A percentile compares a stretch with the other conserved stretches of the same genome.
Conservation (phyloP, 768 basidiomycete species). For the Chalciporus chontae region DNA sequence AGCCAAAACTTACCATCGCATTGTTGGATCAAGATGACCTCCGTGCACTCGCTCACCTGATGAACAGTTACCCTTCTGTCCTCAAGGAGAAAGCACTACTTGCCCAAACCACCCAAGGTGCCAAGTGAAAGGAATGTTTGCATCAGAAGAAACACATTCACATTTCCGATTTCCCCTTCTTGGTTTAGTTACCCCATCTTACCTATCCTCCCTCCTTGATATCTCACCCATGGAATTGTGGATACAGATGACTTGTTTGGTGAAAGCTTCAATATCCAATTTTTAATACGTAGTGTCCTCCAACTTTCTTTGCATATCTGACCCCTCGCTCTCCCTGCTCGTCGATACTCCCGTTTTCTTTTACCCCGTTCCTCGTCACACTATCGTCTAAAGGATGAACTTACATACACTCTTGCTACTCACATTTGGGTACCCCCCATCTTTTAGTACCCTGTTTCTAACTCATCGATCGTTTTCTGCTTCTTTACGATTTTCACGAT, state of each 20-base stretch:
- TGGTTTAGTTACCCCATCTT: background rate
- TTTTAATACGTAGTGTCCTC: conserved; percentile 1
- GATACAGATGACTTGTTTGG: conserved; percentile 2
- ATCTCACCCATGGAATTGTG: background rate
- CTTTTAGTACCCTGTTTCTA: background rate
- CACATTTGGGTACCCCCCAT: background rate
- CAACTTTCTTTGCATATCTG: conserved; percentile 4
- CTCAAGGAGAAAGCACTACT: conserved; percentile 71
- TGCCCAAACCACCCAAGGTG: conserved; percentile 24
- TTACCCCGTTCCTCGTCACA: conserved; percentile 2
- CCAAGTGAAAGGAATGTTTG: conserved; percentile 16
- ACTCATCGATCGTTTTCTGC: background rate
- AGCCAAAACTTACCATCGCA: conserved; percentile 83
- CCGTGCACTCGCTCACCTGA: conserved; percentile 75
- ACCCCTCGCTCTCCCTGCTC: background rate
- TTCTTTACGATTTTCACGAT: conserved; percentile 7
- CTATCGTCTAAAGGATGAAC: background rate
- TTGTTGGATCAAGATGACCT: conserved; percentile 85
- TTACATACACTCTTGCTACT: background rate
- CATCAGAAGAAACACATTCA: background rate
- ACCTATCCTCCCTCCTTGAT: background rate
- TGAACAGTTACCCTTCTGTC: conserved; percentile 81
- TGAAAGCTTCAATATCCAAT: conserved; percentile 2
- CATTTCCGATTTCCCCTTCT: background rate
- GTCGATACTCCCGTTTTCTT: conserved; percentile 10